Evolutionary conservation across 164 flowering plant species (phyloP), one percentile per base, ranked within the genome.

Genomic region (Stephania cephalantha): DNA sequence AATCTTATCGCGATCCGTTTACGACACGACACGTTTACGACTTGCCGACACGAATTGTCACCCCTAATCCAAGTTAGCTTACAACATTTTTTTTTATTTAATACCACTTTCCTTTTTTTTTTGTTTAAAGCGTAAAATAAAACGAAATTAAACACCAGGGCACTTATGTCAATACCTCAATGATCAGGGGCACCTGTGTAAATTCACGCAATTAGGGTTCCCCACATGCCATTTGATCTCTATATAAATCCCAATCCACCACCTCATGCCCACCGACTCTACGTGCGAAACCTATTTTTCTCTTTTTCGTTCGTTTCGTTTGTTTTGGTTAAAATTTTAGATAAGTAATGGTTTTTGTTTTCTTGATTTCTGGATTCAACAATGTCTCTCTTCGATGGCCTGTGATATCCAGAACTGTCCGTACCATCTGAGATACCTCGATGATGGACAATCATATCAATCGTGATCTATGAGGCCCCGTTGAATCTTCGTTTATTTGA

Each of bases 341-440:
- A 11, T 30, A 18, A 17, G 20, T 18, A 25, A 25, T 25, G 25
- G 18, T 63, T 63, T 18, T 13, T 2, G 66, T 18, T 18, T 18
- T 22, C 20, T 63, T 13, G 15, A 63, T 63, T 18, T 7, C 4
- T 9, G 1, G 25, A 12, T 11, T 30, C 42, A 7, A 9, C 30
- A 5, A 30, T 11, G 30, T 66, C 69, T 66, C 69, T 66, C 15
- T 6, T 10, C 10, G 18, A 66, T 66, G 69, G 76, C 71, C 65
- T 4, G 64, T 67, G 76, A 74, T 74, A 70, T 31, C 2, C 17
- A 42, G 6, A 68, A 67, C 68, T 74, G 65, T 74, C 65, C 71
- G 71, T 74, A 67, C 65, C 76, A 67, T 68, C 76, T 65, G 76
- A 74, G 65, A 20, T 12, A 12, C 31, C 58, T 67, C 76, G 18